Conservation (phyloP, 164 flowering plant genomes). For the Umbilicus rupestris region DNA sequence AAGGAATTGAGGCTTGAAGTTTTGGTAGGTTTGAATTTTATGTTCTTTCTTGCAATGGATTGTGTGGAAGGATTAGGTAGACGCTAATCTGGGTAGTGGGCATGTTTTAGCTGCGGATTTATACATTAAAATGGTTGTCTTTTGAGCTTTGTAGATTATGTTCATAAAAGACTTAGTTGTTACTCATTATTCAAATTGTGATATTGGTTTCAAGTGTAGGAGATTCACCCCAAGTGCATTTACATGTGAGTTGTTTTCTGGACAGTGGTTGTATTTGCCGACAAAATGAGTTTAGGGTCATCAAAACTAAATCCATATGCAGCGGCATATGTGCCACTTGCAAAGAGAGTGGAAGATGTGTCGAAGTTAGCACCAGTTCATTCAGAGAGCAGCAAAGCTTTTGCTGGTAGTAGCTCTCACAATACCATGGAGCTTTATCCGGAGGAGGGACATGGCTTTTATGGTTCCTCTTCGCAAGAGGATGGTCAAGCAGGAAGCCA, state of each 20-base stretch:
- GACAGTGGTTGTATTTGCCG: background rate
- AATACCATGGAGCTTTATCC: constrained; percentile 17
- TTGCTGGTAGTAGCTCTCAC: constrained; percentile 15
- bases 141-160: background rate
- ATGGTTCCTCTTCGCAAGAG: no score
- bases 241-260: background rate
- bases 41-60: no score
- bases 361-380: constrained; percentile 2
- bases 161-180: background rate
- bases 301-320: constrained; percentile 29
- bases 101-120: background rate
- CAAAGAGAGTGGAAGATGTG: constrained; percentile 18
- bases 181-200: background rate
- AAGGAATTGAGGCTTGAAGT: no score
- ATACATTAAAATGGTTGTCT: background rate
- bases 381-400: background rate
- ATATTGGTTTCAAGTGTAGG: background rate
- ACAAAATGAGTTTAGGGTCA: constrained; percentile 18
- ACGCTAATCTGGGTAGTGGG: background rate
- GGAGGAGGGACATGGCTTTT: constrained; percentile 17
- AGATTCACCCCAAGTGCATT: background rate
- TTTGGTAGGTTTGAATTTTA: no score
- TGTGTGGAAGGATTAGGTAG: no score
- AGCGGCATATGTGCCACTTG: constrained; percentile 32
- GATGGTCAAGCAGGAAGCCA: no score